Evolutionary conservation across 331 rosid species (phyloP).

Genomic region (Pyracantha coccinea): DNA sequence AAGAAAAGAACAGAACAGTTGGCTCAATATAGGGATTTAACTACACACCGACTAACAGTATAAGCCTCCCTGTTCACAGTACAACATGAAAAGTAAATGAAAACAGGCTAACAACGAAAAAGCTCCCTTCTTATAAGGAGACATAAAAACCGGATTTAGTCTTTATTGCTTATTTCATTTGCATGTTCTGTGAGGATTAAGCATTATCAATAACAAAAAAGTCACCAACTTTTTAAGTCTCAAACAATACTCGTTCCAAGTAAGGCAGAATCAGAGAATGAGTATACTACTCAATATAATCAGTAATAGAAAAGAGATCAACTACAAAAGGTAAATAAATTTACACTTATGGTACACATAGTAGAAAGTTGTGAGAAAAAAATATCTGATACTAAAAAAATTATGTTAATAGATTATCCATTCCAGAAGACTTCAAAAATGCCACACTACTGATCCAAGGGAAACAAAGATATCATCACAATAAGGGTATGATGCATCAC

Average conservation of each 20-base stretch:
- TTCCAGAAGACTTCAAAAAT: neutral
- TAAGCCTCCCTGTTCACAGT: neutral
- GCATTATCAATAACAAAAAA: neutral
- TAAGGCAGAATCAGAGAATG: neutral
- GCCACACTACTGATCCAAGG: neutral
- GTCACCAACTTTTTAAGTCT: neutral
- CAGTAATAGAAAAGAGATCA: neutral
- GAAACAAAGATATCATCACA: neutral
- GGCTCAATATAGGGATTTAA: neutral
- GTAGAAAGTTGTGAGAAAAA: neutral
- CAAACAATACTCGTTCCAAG: neutral
- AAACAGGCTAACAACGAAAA: neutral
- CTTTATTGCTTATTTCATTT: neutral
- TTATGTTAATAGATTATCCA: neutral
- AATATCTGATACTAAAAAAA: neutral
- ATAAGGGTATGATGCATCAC: slow-evolving; percentile 30
- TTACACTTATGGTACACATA: neutral
- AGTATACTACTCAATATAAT: neutral
- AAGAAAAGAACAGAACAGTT: neutral
- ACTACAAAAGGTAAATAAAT: neutral
- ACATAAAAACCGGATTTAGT: too few species aligned
- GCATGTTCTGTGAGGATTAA: neutral
- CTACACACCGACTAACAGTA: neutral
- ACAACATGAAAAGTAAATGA: neutral
- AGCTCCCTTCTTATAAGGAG: neutral